phyloP scores from a whole-genome alignment of 2,329 filamentous ascomycete genomes.

The Aureobasidium sp. region DNA sequence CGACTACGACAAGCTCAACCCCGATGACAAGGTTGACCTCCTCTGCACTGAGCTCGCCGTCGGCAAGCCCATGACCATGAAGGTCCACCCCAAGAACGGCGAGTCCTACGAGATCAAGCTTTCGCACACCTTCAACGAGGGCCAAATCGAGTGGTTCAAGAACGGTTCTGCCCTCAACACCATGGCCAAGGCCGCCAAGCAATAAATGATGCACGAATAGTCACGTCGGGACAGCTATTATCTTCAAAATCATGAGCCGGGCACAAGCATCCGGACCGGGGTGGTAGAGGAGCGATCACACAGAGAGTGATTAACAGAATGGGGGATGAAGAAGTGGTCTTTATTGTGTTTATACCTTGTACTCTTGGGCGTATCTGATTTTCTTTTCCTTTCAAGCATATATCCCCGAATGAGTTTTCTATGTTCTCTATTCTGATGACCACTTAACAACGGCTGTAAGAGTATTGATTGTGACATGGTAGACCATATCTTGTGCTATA shows the following conservation, averaged over 20 bases:
- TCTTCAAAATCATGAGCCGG: slow-evolving; percentile 11
- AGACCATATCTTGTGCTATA: background rate
- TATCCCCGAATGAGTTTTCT: slow-evolving; percentile 9
- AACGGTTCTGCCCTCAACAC: slow-evolving; percentile 96
- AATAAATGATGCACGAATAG: slow-evolving; percentile 15
- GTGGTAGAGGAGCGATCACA: slow-evolving; percentile 7
- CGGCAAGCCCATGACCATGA: slow-evolving; percentile 86
- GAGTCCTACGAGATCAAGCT: slow-evolving; percentile 74
- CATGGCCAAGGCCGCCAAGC: slow-evolving; percentile 64
- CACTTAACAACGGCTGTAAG: background rate
- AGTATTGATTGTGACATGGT: background rate
- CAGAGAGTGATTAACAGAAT: slow-evolving; percentile 11
- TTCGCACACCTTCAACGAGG: slow-evolving; percentile 94
- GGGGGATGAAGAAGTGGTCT: slow-evolving; percentile 7
- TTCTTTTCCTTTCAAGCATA: slow-evolving; percentile 8
- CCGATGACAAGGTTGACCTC: slow-evolving; percentile 87
- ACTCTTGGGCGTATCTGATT: slow-evolving; percentile 17
- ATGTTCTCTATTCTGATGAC: background rate
- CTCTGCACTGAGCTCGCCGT: slow-evolving; percentile 82
- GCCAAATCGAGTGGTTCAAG: slow-evolving; percentile 98
- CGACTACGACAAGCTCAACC: slow-evolving; percentile 95
- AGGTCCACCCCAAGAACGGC: slow-evolving; percentile 78
- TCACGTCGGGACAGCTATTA: slow-evolving; percentile 11
- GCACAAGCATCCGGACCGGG: slow-evolving; percentile 3
- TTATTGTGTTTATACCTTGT: slow-evolving; percentile 18